A percentile compares a stretch with the other conserved stretches of the same genome.
phyloP scores from a whole-genome alignment of 1,139 yeast species.

The Hemisphaericaspora xylofermentans region DNA sequence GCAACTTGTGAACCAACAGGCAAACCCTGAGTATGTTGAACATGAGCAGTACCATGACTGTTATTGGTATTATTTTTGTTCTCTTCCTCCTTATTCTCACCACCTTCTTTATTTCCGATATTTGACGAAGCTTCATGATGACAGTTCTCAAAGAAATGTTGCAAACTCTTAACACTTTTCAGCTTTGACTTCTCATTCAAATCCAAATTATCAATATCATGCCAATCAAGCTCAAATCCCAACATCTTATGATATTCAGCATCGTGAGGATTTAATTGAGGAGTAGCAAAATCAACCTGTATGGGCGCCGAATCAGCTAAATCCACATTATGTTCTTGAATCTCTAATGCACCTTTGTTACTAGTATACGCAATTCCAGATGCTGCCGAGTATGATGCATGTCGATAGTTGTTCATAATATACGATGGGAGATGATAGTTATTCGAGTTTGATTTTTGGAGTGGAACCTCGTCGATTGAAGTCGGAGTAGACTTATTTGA shows the following conservation, averaged over 20 bases:
- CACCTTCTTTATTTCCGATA: background rate
- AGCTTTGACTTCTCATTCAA: constrained; percentile 17
- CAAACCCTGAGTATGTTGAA: constrained; percentile 12
- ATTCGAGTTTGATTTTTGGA: constrained; percentile 1
- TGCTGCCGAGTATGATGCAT: constrained; percentile 82
- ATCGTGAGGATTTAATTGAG: constrained; percentile 52
- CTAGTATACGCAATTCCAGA: constrained; percentile 69
- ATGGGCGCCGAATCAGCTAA: constrained; percentile 40
- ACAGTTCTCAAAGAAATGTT: constrained; percentile 13
- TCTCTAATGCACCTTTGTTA: constrained; percentile 33
- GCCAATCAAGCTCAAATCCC: constrained; percentile 38
- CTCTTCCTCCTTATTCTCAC: background rate
- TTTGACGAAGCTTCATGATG: constrained; percentile 3
- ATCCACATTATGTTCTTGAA: constrained; percentile 24
- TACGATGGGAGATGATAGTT: constrained; percentile 10
- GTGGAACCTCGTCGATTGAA: constrained; percentile 4
- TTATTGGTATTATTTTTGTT: background rate
- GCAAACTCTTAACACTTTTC: constrained; percentile 15
- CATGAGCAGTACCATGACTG: background rate
- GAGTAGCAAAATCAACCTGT: constrained; percentile 78
- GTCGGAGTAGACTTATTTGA: constrained; percentile 6
- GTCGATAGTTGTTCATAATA: constrained; percentile 35
- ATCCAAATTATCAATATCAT: constrained; percentile 31
- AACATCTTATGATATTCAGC: constrained; percentile 20
- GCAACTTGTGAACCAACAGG: constrained; percentile 25